phyloP scores from a whole-genome alignment of 2,329 filamentous ascomycete genomes.

The Ophiostoma ulmi region DNA sequence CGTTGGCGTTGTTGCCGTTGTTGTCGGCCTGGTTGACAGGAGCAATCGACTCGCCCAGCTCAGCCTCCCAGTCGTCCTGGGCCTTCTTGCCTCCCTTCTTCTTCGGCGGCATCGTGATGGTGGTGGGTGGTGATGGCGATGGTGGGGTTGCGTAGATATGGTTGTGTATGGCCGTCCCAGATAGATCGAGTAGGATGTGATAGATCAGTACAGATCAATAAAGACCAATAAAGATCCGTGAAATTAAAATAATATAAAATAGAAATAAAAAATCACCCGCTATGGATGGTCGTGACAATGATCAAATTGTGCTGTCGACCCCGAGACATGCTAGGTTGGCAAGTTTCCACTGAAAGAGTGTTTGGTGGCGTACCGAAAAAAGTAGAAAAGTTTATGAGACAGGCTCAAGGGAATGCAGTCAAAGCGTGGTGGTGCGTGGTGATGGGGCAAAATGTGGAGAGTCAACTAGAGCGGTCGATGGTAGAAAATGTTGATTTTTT shows the following conservation, averaged over 20 bases:
- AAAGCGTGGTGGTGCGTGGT: background rate
- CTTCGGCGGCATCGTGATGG: conserved; percentile 69
- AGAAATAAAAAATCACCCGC: background rate
- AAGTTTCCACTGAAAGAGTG: conserved; percentile 3
- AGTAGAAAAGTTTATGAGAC: background rate
- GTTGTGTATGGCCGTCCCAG: background rate
- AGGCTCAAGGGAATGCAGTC: background rate
- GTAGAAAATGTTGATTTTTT: background rate
- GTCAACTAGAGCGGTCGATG: background rate
- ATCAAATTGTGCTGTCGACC: background rate
- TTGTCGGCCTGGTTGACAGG: conserved; percentile 51
- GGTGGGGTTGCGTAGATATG: background rate
- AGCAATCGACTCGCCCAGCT: conserved; percentile 72
- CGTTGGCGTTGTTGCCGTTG: conserved; percentile 43
- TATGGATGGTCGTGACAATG: conserved; percentile 1
- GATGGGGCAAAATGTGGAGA: conserved; percentile 12
- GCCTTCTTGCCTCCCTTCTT: conserved; percentile 85
- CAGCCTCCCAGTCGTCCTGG: conserved; percentile 91
- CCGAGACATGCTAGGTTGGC: conserved; percentile 3
- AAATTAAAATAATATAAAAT: background rate
- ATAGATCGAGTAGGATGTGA: background rate
- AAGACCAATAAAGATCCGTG: background rate
- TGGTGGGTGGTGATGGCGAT: background rate
- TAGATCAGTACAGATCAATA: background rate
- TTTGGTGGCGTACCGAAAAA: background rate